These are phyloP conservation scores for Clonostachys rosea DNA, from an alignment of 2,329 filamentous ascomycete genomes.

Conservation along the genomic window DNA sequence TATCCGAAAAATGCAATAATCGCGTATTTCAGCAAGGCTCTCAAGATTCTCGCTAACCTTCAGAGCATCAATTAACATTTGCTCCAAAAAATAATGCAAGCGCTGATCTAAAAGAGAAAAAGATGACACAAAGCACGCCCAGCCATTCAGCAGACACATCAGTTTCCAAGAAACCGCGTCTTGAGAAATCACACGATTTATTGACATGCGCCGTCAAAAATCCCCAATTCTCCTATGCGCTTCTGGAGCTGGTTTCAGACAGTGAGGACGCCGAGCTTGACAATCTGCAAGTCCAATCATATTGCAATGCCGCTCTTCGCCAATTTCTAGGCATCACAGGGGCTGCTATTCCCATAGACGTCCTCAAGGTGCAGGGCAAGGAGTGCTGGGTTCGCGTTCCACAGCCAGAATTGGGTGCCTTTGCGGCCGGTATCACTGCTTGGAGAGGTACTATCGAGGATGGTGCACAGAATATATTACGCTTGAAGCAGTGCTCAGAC, in stretches of 20 bases:
- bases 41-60: not conserved
- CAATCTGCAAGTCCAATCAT: conserved; percentile 55
- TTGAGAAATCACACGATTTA: conserved; percentile 40
- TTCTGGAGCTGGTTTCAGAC: conserved; percentile 41
- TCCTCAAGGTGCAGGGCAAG: conserved; percentile 53
- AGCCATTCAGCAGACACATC: conserved; percentile 2
- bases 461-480: conserved; percentile 42
- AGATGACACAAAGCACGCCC: conserved; percentile 12
- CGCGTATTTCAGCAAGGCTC: not conserved
- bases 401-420: conserved; percentile 50
- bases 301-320: conserved; percentile 58
- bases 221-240: conserved; percentile 52
- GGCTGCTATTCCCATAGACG: conserved; percentile 62
- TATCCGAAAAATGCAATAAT: not conserved
- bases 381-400: conserved; percentile 64
- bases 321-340: conserved; percentile 70
- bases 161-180: conserved; percentile 7
- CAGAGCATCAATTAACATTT: not conserved
- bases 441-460: conserved; percentile 48
- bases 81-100: not conserved
- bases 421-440: conserved; percentile 62
- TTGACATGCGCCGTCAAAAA: conserved; percentile 44
- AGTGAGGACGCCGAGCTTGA: conserved; percentile 39
- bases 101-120: conserved; percentile 7
- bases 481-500: conserved; percentile 53